phyloP scores from a whole-genome alignment of 768 basidiomycete genomes.

The Naganishia antarctica region DNA sequence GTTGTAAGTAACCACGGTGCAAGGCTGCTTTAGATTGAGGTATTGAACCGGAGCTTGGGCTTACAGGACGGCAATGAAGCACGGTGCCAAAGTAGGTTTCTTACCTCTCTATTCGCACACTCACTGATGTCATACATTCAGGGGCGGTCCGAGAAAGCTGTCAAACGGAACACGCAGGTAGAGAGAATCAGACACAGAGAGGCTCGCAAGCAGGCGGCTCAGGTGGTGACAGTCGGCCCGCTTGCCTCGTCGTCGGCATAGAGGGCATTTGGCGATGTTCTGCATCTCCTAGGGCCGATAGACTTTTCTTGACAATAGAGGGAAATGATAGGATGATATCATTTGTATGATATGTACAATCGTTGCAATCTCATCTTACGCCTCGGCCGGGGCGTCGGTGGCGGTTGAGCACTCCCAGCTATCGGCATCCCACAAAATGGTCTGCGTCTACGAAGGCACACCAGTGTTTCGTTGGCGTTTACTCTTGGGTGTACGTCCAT shows the following conservation, averaged over 20 bases:
- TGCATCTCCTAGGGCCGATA: no score
- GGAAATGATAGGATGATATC: no score
- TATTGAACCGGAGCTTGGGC: no score
- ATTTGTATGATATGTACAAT: no score
- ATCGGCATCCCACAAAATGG: no score
- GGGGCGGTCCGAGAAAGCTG: conserved; percentile 1
- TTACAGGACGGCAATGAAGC: conserved; percentile 25
- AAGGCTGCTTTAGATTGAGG: no score
- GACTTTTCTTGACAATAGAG: no score
- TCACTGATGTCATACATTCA: background rate
- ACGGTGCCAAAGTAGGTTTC: conserved; percentile 20
- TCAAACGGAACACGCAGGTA: background rate
- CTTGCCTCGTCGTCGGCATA: background rate
- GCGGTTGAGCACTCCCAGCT: no score
- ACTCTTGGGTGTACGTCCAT: background rate
- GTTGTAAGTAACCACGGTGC: conserved; percentile 21
- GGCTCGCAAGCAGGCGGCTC: conserved; percentile 4
- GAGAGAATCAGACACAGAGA: background rate
- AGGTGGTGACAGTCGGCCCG: background rate
- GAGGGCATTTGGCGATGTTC: background rate
- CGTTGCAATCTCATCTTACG: no score
- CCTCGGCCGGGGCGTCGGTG: no score
- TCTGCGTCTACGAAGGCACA: no score
- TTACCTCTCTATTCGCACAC: background rate
- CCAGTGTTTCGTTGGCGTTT: background rate